Evolutionary conservation across 441 rosid species (phyloP).

Genomic region (Adansonia madagascariensis): DNA sequence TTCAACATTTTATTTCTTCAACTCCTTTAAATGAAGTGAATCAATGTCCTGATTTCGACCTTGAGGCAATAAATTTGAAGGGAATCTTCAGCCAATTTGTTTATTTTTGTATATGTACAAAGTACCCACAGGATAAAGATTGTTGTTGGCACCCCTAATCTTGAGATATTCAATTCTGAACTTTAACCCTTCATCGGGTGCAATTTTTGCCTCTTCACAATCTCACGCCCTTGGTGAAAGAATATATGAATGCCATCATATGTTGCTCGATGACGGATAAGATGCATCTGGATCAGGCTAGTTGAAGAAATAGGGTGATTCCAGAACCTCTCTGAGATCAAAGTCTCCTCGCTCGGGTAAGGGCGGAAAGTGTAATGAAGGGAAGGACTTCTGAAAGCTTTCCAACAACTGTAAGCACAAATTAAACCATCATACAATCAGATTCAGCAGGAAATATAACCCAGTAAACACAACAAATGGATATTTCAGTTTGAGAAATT

Average conservation of each 20-base stretch:
- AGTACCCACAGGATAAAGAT: background rate
- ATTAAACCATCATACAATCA: conserved; percentile 19
- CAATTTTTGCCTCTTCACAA: conserved; percentile 18
- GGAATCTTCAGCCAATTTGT: conserved; percentile 12
- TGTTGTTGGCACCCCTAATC: background rate
- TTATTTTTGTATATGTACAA: conserved; percentile 14
- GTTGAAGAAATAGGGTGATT: conserved; percentile 92
- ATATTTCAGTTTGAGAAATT: background rate
- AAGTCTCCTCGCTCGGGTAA: conserved; percentile 91
- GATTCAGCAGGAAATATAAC: background rate
- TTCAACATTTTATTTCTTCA: background rate
- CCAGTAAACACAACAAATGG: conserved; percentile 5
- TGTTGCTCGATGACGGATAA: conserved; percentile 15
- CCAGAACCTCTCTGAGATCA: conserved; percentile 77
- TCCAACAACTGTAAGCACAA: conserved; percentile 74
- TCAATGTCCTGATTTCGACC: background rate
- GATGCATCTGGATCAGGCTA: conserved; percentile 39
- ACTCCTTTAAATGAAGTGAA: background rate
- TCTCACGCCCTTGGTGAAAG: conserved; percentile 19
- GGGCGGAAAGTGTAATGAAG: conserved; percentile 77
- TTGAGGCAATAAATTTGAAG: conserved; percentile 2
- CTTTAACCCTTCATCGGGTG: background rate
- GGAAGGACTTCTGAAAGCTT: conserved; percentile 78
- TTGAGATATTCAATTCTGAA: conserved; percentile 2
- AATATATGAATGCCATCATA: conserved; percentile 24